Evolutionary conservation across 495 filamentous ascomycete genomes (phyloP), one percentile per base, ranked within the genome.

Genomic region (Podospora pseudoanserina): DNA sequence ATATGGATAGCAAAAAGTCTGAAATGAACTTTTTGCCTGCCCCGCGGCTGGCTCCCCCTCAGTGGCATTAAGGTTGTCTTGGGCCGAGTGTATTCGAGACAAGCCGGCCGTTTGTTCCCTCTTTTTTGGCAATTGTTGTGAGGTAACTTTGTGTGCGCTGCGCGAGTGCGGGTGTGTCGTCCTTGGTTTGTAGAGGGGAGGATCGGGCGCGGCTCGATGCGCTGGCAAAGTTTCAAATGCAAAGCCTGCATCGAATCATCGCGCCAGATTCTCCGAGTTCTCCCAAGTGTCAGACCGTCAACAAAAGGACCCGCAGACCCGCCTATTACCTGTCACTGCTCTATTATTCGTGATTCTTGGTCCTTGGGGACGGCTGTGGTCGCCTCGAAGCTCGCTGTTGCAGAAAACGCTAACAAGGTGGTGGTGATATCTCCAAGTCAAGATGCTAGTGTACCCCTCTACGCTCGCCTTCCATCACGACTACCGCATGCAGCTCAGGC

Each of bases 181-280:
- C 30, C 13, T 63, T 32, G 61, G 30, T 63, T 28, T 28, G 56
- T 68, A 68, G 66, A 69, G 68, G 64, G 68, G 67, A 69, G 67
- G 71, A 71, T 64, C 68, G 65, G 65, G 66, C 44, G 68, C 70
- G 71, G 68, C 62, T 72, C 68, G 65, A 74, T 77, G 73, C 72
- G 75, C 72, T 77, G 75, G 73, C 75, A 74, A 60, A 74, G 75
- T 77, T 77, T 77, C 75, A 75, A 73, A 69, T 70, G 70, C 70
- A 69, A 55, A 57, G 44, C 61, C 65, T 39, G 58, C 66, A 63
- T 72, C 75, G 64, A 74, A 77, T 73, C 69, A 72, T 64, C 62
- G 65, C 63, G 58, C 67, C 28, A 63, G 65, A 63, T 66, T 59
- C 54, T 27, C 58, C 67, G 16, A 58, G 27, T 26, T 39, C 62